A percentile compares a stretch with the other conserved stretches of the same genome.
phyloP scores from a whole-genome alignment of 1,284 basidiomycete species.

The Trametes sp. region DNA sequence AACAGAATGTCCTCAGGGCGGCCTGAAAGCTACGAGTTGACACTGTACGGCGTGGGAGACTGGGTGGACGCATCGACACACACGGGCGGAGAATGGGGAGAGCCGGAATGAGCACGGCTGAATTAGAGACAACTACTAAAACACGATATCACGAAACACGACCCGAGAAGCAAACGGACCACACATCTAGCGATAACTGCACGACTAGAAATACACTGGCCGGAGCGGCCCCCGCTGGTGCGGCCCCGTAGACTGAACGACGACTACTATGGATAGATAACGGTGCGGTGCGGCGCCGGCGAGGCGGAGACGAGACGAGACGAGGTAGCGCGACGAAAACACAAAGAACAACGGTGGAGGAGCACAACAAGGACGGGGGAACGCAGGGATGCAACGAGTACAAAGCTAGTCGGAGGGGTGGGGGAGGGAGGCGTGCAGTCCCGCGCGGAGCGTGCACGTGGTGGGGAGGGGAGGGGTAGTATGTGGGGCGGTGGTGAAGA shows the following conservation, averaged over 20 bases:
- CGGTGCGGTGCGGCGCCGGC: not conserved
- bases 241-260: not conserved
- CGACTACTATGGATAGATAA: not conserved
- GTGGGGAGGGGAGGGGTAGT: too few species aligned
- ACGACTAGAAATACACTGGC: slow-evolving; percentile 6
- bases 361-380: not conserved
- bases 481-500: not conserved
- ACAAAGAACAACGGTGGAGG: not conserved
- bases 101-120: slow-evolving; percentile 11
- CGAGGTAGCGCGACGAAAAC: not conserved
- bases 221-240: not conserved
- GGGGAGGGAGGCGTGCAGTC: not conserved
- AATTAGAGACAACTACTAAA: slow-evolving; percentile 1
- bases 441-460: not conserved
- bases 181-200: slow-evolving; percentile 3
- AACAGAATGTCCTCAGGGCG: too few species aligned
- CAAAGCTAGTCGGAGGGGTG: not conserved
- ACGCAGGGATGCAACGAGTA: not conserved
- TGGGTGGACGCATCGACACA: not conserved
- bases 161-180: not conserved
- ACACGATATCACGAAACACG: not conserved
- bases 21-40: too few species aligned
- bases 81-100: too few species aligned
- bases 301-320: not conserved
- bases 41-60: too few species aligned